These are phyloP conservation scores for Exophiala spinifera DNA, from an alignment of 2,329 filamentous ascomycete species.

Conservation along the genomic window DNA sequence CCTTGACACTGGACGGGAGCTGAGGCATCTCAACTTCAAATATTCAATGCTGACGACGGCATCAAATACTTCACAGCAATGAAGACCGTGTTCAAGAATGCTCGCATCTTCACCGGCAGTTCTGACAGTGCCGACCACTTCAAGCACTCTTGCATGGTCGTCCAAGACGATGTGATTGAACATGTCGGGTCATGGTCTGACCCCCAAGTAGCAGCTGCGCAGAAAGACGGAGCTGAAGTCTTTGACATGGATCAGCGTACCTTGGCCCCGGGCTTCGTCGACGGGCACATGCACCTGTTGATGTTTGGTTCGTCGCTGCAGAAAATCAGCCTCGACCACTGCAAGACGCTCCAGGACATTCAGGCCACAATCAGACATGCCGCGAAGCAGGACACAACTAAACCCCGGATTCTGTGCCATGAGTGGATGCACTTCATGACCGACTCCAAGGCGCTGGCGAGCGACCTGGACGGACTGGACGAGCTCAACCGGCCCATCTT, in stretches of 20 bases:
- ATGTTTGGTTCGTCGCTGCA: constrained; percentile 49
- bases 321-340: constrained; percentile 44
- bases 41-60: too few relatives aligned
- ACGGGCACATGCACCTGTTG: constrained; percentile 51
- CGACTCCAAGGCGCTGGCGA: constrained; percentile 42
- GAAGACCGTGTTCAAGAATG: constrained; percentile 35
- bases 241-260: constrained; percentile 39
- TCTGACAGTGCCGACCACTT: neutral
- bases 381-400: constrained; percentile 39
- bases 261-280: constrained; percentile 49
- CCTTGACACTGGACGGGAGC: too few relatives aligned
- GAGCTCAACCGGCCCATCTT: constrained; percentile 43
- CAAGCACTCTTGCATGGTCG: constrained; percentile 36
- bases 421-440: constrained; percentile 53
- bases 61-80: constrained; percentile 9
- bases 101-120: constrained; percentile 34
- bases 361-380: constrained; percentile 41
- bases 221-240: constrained; percentile 22
- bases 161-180: constrained; percentile 41
- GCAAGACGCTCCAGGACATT: constrained; percentile 45
- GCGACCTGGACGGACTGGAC: constrained; percentile 49
- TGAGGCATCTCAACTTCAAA: too few relatives aligned
- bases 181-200: constrained; percentile 41
- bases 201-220: constrained; percentile 24
- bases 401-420: constrained; percentile 44